Base-by-base conservation (phyloP, 2,329 filamentous ascomycete species). In the Pyricularia sp. region DNA sequence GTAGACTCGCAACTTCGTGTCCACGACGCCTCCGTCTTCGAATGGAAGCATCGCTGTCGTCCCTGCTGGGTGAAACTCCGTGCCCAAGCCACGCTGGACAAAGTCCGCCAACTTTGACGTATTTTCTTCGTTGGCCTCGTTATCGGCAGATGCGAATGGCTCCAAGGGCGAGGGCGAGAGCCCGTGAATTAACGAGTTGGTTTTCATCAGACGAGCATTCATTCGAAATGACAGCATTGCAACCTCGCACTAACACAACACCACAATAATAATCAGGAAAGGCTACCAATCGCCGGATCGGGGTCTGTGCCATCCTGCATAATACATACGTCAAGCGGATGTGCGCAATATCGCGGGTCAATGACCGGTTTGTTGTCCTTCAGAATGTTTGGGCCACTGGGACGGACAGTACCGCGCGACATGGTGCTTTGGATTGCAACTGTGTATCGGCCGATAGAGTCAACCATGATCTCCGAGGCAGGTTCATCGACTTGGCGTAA, bases 1-100 rank as follows among this genome's bases (percentile, higher is more conserved):
- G 68, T 85, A 81, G 0, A 86, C 83, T 66, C 77, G 79, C 2
- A 86, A 75, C 25, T 73, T 70, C 11, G 75, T 69, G 66, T 81
- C 78, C 0, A 84, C 83, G 1, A 84, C 82, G 55, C 83, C 83
- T 0, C 81, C 82, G 9, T 81, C 76, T 11, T 77, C 74, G 58
- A 75, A 75, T 1, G 81, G 81, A 64, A 84, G 76, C 83, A 85
- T 84, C 3, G 81, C 76, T 66, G 79, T 78, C 0, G 82, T 83
- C 0, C 83, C 81, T 10, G 74, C 75, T 0, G 81, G 80, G 71
- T 84, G 82, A 68, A 77, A 82, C 71, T 72, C 71, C 64, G 70
- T 73, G 23, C 70, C 30, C 5, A 70, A 69, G 4, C 70, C 71
- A 25, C 70, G 70, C 20, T 69, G 69, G 2, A 68, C 71, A 31